These are phyloP conservation scores for Pythium utonaiense DNA, from an alignment of 352 stramenopile species.

Conservation along the genomic window DNA sequence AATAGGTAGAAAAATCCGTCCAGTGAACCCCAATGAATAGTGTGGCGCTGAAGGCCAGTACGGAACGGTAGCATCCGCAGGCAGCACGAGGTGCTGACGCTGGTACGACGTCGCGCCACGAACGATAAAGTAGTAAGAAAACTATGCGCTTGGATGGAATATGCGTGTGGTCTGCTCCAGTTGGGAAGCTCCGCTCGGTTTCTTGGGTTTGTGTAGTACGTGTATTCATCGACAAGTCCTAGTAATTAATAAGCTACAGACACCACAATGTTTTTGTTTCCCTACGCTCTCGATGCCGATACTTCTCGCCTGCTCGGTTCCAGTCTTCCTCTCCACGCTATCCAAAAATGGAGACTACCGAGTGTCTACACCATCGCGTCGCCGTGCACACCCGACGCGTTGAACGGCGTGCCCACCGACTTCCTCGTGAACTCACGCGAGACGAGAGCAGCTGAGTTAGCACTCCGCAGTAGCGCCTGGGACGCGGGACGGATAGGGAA, in stretches of 20 bases:
- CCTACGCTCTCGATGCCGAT: not conserved
- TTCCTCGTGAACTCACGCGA: slow-evolving; percentile 67
- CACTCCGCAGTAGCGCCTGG: slow-evolving; percentile 30
- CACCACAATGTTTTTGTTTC: not conserved
- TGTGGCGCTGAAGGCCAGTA: too few relatives aligned
- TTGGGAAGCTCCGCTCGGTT: too few relatives aligned
- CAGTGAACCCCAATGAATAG: not conserved
- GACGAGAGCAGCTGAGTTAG: slow-evolving; percentile 50
- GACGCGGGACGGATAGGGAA: slow-evolving; percentile 58
- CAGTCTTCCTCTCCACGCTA: slow-evolving; percentile 10
- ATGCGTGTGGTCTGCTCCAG: too few relatives aligned
- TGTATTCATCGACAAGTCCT: slow-evolving; percentile 6
- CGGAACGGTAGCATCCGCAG: too few relatives aligned
- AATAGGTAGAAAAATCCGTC: slow-evolving; percentile 31
- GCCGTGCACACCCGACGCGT: slow-evolving; percentile 17
- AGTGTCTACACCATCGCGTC: slow-evolving; percentile 24
- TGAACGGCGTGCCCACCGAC: slow-evolving; percentile 50
- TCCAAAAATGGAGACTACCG: slow-evolving; percentile 5
- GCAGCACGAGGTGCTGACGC: too few relatives aligned
- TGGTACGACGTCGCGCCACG: not conserved
- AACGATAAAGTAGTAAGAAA: slow-evolving; percentile 1
- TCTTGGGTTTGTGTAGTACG: not conserved
- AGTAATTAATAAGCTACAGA: slow-evolving; percentile 22
- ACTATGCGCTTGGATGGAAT: not conserved
- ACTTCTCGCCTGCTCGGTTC: not conserved